Evolutionary conservation across 805 yeast genomes (phyloP).

Genomic region (Cyberlindnera lachancei): DNA sequence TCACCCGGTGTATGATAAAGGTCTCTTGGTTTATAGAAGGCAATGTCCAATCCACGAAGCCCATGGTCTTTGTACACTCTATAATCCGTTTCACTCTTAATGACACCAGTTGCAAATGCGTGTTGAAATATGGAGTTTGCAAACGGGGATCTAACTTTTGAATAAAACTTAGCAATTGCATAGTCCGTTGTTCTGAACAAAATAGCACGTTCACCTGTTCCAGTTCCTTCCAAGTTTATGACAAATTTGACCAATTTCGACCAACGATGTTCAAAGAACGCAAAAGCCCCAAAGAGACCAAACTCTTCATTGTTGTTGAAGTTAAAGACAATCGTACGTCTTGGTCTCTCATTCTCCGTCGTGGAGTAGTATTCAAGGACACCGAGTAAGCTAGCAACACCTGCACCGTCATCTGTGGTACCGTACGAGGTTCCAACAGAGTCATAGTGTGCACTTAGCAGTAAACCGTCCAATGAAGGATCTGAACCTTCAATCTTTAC

Average conservation of each 20-base stretch:
- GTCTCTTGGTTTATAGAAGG: conserved; percentile 80
- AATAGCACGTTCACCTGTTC: conserved; percentile 72
- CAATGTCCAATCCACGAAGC: conserved; percentile 80
- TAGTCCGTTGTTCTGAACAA: conserved; percentile 79
- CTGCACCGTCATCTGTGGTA: conserved; percentile 89
- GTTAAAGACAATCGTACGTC: conserved; percentile 69
- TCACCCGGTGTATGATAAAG: conserved; percentile 78
- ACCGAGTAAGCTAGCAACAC: conserved; percentile 74
- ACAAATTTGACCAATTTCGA: conserved; percentile 51
- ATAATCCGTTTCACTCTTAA: conserved; percentile 82
- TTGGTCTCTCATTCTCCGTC: conserved; percentile 43
- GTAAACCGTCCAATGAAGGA: conserved; percentile 51
- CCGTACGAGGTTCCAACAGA: conserved; percentile 85
- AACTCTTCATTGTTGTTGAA: conserved; percentile 89
- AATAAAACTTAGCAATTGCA: conserved; percentile 53
- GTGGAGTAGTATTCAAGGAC: conserved; percentile 43
- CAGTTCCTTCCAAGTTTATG: conserved; percentile 86
- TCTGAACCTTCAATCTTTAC: conserved; percentile 66
- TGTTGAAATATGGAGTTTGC: conserved; percentile 78
- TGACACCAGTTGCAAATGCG: conserved; percentile 67
- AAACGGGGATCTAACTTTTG: conserved; percentile 57
- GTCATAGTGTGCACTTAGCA: conserved; percentile 83
- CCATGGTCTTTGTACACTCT: conserved; percentile 61
- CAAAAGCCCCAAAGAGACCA: conserved; percentile 75
- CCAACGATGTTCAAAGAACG: conserved; percentile 72